phyloP scores from a whole-genome alignment of 208 protist genomes.

The Lotmaria passim region DNA sequence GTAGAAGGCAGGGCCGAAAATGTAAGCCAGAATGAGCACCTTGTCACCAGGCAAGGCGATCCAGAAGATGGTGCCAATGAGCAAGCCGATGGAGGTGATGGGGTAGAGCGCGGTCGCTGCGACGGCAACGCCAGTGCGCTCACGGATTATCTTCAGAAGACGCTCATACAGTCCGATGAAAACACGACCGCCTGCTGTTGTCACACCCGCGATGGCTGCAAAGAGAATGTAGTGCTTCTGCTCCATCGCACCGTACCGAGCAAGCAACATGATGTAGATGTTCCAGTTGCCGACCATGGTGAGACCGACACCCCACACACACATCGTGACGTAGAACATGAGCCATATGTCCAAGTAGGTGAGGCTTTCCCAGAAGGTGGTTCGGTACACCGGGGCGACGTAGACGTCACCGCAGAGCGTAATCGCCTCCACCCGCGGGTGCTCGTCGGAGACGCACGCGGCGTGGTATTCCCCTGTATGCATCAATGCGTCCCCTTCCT shows the following conservation, averaged over 20 bases:
- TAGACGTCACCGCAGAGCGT: slow-evolving; percentile 58
- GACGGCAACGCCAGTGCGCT: slow-evolving; percentile 24
- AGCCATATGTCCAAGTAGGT: slow-evolving; percentile 61
- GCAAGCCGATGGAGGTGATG: slow-evolving; percentile 34
- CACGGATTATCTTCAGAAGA: slow-evolving; percentile 29
- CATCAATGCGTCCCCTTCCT: too few relatives aligned
- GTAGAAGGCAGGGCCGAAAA: slow-evolving; percentile 45
- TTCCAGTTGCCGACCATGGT: slow-evolving; percentile 56
- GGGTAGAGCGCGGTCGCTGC: slow-evolving; percentile 38
- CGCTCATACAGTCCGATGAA: slow-evolving; percentile 49
- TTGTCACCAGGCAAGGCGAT: slow-evolving; percentile 47
- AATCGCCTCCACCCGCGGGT: slow-evolving; percentile 48
- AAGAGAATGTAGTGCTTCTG: slow-evolving; percentile 63
- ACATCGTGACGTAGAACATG: slow-evolving; percentile 52
- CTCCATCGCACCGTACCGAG: slow-evolving; percentile 34
- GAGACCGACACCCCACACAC: slow-evolving; percentile 56
- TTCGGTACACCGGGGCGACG: slow-evolving; percentile 56
- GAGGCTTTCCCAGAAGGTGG: slow-evolving; percentile 51
- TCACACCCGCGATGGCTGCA: slow-evolving; percentile 48
- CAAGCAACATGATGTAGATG: slow-evolving; percentile 51
- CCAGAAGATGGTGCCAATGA: slow-evolving; percentile 48
- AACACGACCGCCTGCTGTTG: slow-evolving; percentile 45
- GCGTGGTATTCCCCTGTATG: neutral
- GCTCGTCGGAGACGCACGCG: slow-evolving; percentile 34
- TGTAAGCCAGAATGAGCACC: slow-evolving; percentile 39